Evolutionary conservation across 2,329 filamentous ascomycete genomes (phyloP).

Genomic region (Penicillium sp.): DNA sequence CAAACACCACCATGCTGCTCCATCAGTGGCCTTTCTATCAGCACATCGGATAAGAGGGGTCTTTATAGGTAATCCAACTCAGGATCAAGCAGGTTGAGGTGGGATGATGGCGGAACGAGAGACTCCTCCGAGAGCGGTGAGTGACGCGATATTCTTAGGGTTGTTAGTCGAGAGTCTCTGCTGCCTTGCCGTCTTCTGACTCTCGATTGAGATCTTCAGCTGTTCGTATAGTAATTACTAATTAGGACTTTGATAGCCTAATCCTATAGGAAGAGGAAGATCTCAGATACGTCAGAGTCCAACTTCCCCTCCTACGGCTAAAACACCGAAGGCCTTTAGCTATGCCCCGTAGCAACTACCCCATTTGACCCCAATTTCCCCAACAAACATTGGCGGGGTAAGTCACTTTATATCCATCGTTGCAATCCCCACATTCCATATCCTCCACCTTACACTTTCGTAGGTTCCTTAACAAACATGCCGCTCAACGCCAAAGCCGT

Average conservation of each 20-base stretch:
- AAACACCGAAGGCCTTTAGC: not conserved
- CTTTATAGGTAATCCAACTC: slow-evolving; percentile 11
- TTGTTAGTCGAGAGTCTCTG: too few species aligned
- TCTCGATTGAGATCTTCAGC: not conserved
- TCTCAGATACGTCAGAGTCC: not conserved
- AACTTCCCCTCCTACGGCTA: not conserved
- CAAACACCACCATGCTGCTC: slow-evolving; percentile 48
- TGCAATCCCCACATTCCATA: not conserved
- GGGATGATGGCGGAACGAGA: slow-evolving; percentile 28
- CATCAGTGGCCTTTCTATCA: slow-evolving; percentile 23
- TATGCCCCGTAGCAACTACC: slow-evolving; percentile 1
- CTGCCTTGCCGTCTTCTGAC: not conserved
- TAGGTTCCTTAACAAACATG: slow-evolving; percentile 40
- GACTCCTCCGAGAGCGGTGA: slow-evolving; percentile 9
- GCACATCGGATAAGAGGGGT: slow-evolving; percentile 19
- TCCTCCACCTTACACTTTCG: not conserved
- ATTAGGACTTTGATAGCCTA: too few species aligned
- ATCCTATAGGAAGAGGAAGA: not conserved
- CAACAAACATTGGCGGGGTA: slow-evolving; percentile 11
- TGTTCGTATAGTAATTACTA: too few species aligned
- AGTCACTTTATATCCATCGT: not conserved
- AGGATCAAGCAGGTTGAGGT: slow-evolving; percentile 6
- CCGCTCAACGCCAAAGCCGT: slow-evolving; percentile 50
- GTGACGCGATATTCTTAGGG: not conserved
- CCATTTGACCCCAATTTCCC: slow-evolving; percentile 4